Conservation (phyloP, 225 moss, liverwort and hornwort species). For the Neckera pumila region DNA sequence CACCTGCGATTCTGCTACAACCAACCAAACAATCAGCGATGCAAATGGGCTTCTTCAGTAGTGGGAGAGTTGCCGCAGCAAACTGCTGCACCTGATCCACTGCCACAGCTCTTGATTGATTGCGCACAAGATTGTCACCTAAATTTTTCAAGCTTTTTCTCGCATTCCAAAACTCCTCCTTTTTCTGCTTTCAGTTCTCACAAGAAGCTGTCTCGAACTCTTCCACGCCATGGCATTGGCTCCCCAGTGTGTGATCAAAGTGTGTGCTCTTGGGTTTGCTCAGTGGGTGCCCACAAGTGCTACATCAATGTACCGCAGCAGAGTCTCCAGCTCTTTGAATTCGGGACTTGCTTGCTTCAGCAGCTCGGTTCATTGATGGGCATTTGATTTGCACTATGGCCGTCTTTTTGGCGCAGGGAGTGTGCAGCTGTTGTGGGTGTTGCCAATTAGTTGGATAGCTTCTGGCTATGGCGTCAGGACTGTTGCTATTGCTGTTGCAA, state of each 20-base stretch:
- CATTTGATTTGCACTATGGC: not conserved
- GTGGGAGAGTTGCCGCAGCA: not conserved
- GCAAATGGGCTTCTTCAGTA: not conserved
- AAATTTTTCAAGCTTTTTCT: not conserved
- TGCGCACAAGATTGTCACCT: not conserved
- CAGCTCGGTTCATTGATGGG: not conserved
- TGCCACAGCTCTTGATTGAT: slow-evolving; percentile 17
- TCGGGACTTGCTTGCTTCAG: not conserved
- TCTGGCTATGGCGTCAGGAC: not conserved
- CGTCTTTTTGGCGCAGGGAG: not conserved
- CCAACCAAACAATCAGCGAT: not conserved
- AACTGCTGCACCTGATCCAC: slow-evolving; percentile 17
- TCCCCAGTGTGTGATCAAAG: not conserved
- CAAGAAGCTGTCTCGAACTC: not conserved
- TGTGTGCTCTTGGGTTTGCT: not conserved
- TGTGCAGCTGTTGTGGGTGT: not conserved
- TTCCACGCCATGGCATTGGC: not conserved
- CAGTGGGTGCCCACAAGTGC: not conserved
- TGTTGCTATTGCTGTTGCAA: not conserved
- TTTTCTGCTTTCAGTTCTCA: not conserved
- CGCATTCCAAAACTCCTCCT: not conserved
- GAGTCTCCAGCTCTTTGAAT: not conserved
- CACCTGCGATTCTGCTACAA: not conserved
- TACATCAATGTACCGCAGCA: slow-evolving; percentile 3
- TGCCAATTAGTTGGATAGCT: not conserved